These are phyloP conservation scores for Aspergillus tamarii DNA, from an alignment of 2,329 filamentous ascomycete species.

Conservation along the genomic window DNA sequence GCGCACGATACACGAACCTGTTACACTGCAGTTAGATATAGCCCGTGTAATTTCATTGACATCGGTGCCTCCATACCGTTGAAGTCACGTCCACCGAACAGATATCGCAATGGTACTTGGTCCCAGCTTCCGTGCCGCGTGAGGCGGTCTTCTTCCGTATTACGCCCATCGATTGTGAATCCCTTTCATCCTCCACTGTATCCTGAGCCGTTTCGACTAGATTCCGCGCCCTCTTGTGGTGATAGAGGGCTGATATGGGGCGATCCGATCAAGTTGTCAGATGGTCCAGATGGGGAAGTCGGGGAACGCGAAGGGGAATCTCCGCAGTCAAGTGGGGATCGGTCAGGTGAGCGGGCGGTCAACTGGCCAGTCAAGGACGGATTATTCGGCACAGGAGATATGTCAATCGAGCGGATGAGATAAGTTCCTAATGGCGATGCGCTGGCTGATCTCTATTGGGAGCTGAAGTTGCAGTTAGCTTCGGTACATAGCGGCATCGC, in stretches of 20 bases:
- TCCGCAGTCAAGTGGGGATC: slow-evolving; percentile 4
- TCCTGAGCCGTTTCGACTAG: slow-evolving; percentile 38
- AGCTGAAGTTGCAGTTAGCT: slow-evolving; percentile 12
- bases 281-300: slow-evolving; percentile 12
- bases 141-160: slow-evolving; percentile 94
- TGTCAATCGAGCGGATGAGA: not conserved
- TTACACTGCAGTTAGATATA: slow-evolving; percentile 10
- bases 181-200: slow-evolving; percentile 44
- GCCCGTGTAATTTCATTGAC: not conserved
- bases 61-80: slow-evolving; percentile 62
- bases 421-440: not conserved
- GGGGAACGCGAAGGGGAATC: slow-evolving; percentile 6
- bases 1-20: slow-evolving; percentile 95
- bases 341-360: not conserved
- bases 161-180: slow-evolving; percentile 71
- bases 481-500: slow-evolving; percentile 14
- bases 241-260: slow-evolving; percentile 29
- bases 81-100: slow-evolving; percentile 97
- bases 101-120: slow-evolving; percentile 96
- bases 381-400: not conserved
- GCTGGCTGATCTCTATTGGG: not conserved
- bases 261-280: slow-evolving; percentile 10
- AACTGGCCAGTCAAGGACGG: not conserved
- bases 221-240: slow-evolving; percentile 31
- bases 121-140: slow-evolving; percentile 81